Evolutionary conservation across 2,329 filamentous ascomycete species (phyloP).

Genomic region (Sporothrix variecibatus): DNA sequence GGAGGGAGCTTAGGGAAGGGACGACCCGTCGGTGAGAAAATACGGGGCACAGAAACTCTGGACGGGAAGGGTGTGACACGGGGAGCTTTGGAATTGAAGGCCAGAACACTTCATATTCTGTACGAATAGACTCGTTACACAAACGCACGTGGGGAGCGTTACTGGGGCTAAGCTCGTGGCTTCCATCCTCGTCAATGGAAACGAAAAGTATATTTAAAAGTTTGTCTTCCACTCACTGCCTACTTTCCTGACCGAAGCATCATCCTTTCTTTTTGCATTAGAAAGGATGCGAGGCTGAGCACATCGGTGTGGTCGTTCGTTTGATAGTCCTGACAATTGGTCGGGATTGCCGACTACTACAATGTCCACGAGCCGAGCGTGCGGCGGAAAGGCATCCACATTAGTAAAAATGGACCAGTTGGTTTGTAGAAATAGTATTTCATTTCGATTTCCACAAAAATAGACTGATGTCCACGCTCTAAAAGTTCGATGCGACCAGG

Average conservation of each 20-base stretch:
- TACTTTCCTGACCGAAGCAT: neutral
- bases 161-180: neutral
- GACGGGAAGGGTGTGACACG: neutral
- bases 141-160: neutral
- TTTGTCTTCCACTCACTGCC: too few species aligned
- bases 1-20: neutral
- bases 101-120: neutral
- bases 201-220: too few species aligned
- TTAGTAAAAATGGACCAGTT: too few species aligned
- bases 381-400: neutral
- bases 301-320: neutral
- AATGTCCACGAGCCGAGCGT: neutral
- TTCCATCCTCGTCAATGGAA: neutral
- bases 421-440: slow-evolving; percentile 8
- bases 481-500: slow-evolving; percentile 1
- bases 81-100: neutral
- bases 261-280: neutral
- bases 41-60: neutral
- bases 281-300: neutral
- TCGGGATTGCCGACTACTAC: neutral
- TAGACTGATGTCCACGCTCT: neutral
- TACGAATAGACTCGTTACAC: slow-evolving; percentile 9
- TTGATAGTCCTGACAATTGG: neutral
- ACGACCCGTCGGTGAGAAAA: slow-evolving; percentile 17
- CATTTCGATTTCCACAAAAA: slow-evolving; percentile 9